Base-by-base conservation (phyloP, 345 rosid species). In the Syzygium aromaticum region DNA sequence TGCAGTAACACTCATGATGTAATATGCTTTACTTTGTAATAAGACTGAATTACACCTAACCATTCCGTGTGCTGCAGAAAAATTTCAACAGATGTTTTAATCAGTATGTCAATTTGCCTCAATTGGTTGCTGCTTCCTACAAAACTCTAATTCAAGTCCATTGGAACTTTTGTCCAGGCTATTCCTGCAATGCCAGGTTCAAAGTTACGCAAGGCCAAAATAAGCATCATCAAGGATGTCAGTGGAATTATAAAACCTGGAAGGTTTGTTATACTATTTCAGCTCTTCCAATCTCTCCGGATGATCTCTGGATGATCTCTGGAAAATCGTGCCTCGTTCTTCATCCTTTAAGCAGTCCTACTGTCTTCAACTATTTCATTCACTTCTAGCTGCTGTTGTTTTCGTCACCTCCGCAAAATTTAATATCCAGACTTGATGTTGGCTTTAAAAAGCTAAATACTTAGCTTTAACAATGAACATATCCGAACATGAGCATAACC, bases 161-260 rank as follows among this genome's bases (percentile, higher is more conserved):
- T 86, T 21, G 25, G 30, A 61, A 38, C 7, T 46, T 88, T 87
- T 51, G 28, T 88, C 28, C 93, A 95, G 98, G 92, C 51, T 3
- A 77, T 93, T 85, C 53, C 82, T 11, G 91, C 88, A 89, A 88
- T 91, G 56, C 77, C 89, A 19, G 92, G 95, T 87, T 91, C 87
- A 2, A 91, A 84, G 86, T 87, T 90, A 85, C 85, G 28, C 38
- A 89, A 90, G 88, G 94, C 95, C 38, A 94, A 92, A 85, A 92
- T 95, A 85, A 92, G 86, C 89, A 89, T 96, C 86, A 89, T 95
- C 30, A 89, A 87, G 53, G 91, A 90, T 90, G 94, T 89, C 30
- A 93, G 89, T 12, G 98, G 97, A 64, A 88, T 91, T 87, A 89
- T 95, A 53, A 94, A 90, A 51, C 97, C 99, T 8, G 93, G 94